Percentiles rank a stretch among this genome's conserved stretches.
phyloP scores from a whole-genome alignment of 768 basidiomycete species.

The Leucocoprinus leucothites region DNA sequence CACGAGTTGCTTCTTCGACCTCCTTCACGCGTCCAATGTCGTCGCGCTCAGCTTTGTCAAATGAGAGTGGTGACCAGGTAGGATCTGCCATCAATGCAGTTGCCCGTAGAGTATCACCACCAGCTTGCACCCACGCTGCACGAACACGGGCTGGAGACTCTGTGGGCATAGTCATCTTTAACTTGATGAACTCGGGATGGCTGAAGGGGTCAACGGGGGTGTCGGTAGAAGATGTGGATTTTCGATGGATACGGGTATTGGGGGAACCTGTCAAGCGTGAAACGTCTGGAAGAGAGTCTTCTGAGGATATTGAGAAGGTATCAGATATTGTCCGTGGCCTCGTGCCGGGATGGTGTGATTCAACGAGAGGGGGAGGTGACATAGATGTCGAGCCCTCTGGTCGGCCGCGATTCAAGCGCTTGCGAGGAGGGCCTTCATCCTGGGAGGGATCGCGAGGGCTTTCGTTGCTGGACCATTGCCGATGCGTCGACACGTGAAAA shows the following conservation, averaged over 20 bases:
- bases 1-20: constrained; percentile 70
- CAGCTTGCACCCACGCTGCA: constrained; percentile 66
- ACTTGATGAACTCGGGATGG: constrained; percentile 50
- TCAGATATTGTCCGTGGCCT: constrained; percentile 9
- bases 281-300: constrained; percentile 61
- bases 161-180: constrained; percentile 60
- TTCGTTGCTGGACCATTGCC: constrained; percentile 35
- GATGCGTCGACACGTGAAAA: constrained; percentile 54
- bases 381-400: constrained; percentile 35
- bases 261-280: constrained; percentile 40
- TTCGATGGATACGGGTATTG: constrained; percentile 54
- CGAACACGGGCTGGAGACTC: constrained; percentile 42
- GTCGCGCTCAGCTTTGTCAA: constrained; percentile 28
- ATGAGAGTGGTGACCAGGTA: constrained; percentile 43
- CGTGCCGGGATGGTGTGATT: constrained; percentile 5
- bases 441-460: constrained; percentile 37
- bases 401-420: constrained; percentile 59
- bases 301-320: constrained; percentile 55
- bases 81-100: constrained; percentile 56
- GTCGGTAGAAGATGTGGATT: constrained; percentile 30
- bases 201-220: constrained; percentile 24
- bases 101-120: constrained; percentile 60
- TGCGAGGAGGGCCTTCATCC: constrained; percentile 68
- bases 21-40: constrained; percentile 64
- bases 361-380: constrained; percentile 43